A percentile compares a stretch with the other conserved stretches of the same genome.
phyloP scores from a whole-genome alignment of 805 yeast species.

The Yarrowia osloensis region DNA sequence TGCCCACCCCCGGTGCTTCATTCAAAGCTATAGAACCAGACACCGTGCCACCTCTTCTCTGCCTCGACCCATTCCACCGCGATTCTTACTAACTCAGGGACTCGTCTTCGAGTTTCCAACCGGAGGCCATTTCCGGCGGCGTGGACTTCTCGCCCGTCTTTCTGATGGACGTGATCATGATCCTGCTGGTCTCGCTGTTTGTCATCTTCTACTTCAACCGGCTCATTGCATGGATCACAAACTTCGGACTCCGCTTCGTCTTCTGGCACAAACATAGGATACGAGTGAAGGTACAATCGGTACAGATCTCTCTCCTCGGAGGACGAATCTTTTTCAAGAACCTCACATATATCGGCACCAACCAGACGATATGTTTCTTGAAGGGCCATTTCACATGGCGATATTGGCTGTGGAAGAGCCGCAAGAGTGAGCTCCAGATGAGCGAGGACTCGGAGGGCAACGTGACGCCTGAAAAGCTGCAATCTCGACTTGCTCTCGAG shows the following conservation, averaged over 20 bases:
- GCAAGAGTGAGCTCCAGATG: slow-evolving; percentile 42
- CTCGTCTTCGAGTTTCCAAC: slow-evolving; percentile 31
- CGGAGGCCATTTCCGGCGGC: slow-evolving; percentile 39
- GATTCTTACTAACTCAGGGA: slow-evolving; percentile 30
- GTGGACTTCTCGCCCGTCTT: slow-evolving; percentile 65
- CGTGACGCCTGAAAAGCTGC: slow-evolving; percentile 32
- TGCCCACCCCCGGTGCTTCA: too few relatives aligned
- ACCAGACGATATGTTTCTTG: slow-evolving; percentile 68
- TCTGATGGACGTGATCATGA: slow-evolving; percentile 77
- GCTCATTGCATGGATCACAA: slow-evolving; percentile 60
- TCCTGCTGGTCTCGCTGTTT: slow-evolving; percentile 60
- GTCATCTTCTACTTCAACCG: slow-evolving; percentile 78
- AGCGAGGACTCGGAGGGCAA: slow-evolving; percentile 32
- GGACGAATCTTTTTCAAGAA: slow-evolving; percentile 82
- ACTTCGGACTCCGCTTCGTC: slow-evolving; percentile 52
- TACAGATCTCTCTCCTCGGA: slow-evolving; percentile 76
- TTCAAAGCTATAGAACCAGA: too few relatives aligned
- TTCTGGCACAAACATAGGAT: slow-evolving; percentile 66
- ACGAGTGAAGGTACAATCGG: slow-evolving; percentile 66
- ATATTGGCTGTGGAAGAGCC: slow-evolving; percentile 69
- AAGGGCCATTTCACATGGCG: slow-evolving; percentile 85
- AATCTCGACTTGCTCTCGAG: slow-evolving; percentile 46
- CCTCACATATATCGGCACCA: slow-evolving; percentile 68
- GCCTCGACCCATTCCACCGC: too few relatives aligned
- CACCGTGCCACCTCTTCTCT: too few relatives aligned